Percentiles rank a stretch among this genome's conserved stretches.
Evolutionary conservation across 176 grass and related monocot species (phyloP).

Genomic region (Thinopyrum elongatum): DNA sequence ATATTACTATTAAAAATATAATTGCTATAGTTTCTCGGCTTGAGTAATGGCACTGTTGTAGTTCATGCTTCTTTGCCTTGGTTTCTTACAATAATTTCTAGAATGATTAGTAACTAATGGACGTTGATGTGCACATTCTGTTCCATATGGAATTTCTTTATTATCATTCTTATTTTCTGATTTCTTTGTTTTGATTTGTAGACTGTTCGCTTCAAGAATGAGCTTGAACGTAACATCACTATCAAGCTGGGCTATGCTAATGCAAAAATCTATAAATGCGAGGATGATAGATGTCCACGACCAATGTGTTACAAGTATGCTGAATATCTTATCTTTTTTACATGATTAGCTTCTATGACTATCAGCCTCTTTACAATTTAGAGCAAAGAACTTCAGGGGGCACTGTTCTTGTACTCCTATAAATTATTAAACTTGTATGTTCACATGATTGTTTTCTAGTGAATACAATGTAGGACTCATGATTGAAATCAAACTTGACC

Average conservation of each 20-base stretch:
- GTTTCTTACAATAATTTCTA: background rate
- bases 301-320: conserved; percentile 97
- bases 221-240: conserved; percentile 96
- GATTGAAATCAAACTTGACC: background rate
- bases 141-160: background rate
- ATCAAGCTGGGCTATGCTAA: conserved; percentile 98
- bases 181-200: conserved; percentile 33
- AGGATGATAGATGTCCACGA: conserved; percentile 82
- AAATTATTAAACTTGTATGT: background rate
- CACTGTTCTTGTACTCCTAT: background rate
- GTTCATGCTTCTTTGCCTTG: conserved; percentile 20
- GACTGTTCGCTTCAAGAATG: conserved; percentile 98
- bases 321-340: background rate
- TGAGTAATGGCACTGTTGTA: background rate
- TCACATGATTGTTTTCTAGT: background rate
- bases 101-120: background rate
- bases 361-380: background rate
- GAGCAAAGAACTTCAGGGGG: background rate
- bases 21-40: background rate
- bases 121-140: background rate
- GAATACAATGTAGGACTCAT: conserved; percentile 13
- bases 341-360: background rate
- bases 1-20: background rate
- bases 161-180: conserved; percentile 9
- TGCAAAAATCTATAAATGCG: conserved; percentile 95